These are phyloP conservation scores for Starmerella lactis-condensi DNA, from an alignment of 805 yeast genomes.

Conservation along the genomic window DNA sequence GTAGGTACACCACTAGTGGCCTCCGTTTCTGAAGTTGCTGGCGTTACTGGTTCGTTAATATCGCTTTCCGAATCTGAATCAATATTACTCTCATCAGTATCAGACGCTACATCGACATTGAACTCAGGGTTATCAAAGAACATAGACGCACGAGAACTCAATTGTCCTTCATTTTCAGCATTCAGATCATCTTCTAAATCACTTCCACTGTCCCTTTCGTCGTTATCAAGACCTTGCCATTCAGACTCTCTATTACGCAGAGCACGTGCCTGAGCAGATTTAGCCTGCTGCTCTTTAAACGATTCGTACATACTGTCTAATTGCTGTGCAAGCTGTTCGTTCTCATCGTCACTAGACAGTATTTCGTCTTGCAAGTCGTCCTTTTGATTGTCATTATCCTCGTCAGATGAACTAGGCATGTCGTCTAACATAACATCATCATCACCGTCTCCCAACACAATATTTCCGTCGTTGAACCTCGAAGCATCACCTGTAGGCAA, in stretches of 20 bases:
- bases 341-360: conserved; percentile 25
- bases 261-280: conserved; percentile 34
- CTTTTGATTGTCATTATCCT: conserved; percentile 20
- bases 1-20: conserved; percentile 5
- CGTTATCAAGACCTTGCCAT: conserved; percentile 21
- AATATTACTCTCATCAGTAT: conserved; percentile 16
- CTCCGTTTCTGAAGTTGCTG: conserved; percentile 1
- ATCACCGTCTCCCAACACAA: conserved; percentile 18
- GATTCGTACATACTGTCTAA: conserved; percentile 63
- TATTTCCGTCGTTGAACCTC: conserved; percentile 8
- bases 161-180: conserved; percentile 16
- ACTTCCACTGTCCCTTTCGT: conserved; percentile 19
- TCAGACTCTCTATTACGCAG: conserved; percentile 33
- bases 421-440: conserved; percentile 24
- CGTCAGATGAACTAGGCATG: conserved; percentile 20
- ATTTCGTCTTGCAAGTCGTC: conserved; percentile 20
- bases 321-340: conserved; percentile 49
- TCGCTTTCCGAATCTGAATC: conserved; percentile 14
- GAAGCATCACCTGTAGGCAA: conserved; percentile 25
- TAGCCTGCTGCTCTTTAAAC: conserved; percentile 33
- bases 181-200: conserved; percentile 13
- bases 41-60: neutral
- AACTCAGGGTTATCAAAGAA: conserved; percentile 26
- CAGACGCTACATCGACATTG: conserved; percentile 16
- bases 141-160: conserved; percentile 23